Conservation (phyloP, 208 protist genomes). For the Crithidia acanthocephali region DNA sequence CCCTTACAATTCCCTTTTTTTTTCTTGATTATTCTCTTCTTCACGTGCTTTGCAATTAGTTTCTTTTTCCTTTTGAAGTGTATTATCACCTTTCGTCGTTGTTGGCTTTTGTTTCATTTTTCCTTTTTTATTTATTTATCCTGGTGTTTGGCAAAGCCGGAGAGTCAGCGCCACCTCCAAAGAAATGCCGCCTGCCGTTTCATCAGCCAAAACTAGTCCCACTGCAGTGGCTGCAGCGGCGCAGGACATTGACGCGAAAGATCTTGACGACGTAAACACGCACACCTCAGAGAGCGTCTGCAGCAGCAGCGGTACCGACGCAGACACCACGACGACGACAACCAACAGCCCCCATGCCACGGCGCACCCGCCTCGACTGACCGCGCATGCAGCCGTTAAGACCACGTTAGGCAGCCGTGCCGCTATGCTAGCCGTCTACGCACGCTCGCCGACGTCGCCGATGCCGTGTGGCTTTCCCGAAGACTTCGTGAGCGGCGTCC, state of each 20-base stretch:
- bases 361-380: background rate
- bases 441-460: slow-evolving; percentile 11
- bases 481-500: background rate
- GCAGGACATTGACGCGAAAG: slow-evolving; percentile 9
- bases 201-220: background rate
- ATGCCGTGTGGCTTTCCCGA: slow-evolving; percentile 17
- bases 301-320: slow-evolving; percentile 30
- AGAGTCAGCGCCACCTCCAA: background rate
- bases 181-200: slow-evolving; percentile 2
- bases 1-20: no score
- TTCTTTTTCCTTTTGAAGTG: background rate
- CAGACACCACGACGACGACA: slow-evolving; percentile 3
- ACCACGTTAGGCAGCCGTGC: background rate
- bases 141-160: no score
- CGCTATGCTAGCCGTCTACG: background rate
- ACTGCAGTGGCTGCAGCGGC: background rate
- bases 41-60: no score
- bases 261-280: slow-evolving; percentile 32
- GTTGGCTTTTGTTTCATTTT: background rate
- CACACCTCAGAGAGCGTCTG: slow-evolving; percentile 30
- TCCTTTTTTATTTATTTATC: background rate
- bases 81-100: background rate
- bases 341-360: background rate
- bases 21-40: no score
- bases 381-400: background rate